These are phyloP conservation scores for Amaranthus palmeri DNA, from an alignment of 148 eudicot species.

Conservation along the genomic window DNA sequence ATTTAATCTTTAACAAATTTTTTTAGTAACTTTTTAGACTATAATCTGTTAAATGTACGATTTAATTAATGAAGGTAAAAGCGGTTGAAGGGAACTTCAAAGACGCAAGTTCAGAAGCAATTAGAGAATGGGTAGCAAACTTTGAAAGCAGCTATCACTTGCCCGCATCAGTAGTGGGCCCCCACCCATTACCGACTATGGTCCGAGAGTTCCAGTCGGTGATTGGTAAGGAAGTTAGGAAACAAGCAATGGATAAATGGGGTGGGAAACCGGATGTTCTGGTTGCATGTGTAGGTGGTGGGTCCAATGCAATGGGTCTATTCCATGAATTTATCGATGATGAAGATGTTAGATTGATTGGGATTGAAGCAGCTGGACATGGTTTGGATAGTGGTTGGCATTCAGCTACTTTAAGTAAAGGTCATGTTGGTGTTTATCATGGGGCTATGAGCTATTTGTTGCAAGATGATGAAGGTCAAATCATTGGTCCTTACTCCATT, in stretches of 20 bases:
- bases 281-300: constrained; percentile 84
- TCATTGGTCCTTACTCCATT: constrained; percentile 58
- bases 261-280: constrained; percentile 74
- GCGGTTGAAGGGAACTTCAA: constrained; percentile 47
- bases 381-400: constrained; percentile 62
- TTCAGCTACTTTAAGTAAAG: constrained; percentile 58
- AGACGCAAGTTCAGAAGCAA: constrained; percentile 61
- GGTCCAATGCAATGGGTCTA: constrained; percentile 80
- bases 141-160: constrained; percentile 37
- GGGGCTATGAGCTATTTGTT: constrained; percentile 73
- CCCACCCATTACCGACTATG: constrained; percentile 86
- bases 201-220: constrained; percentile 79
- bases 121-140: constrained; percentile 34
- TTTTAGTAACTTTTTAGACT: too few relatives aligned
- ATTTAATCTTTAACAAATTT: too few relatives aligned
- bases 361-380: constrained; percentile 65
- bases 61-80: constrained; percentile 21
- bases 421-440: constrained; percentile 66
- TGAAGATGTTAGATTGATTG: constrained; percentile 54
- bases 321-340: constrained; percentile 71
- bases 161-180: constrained; percentile 39
- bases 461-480: constrained; percentile 79
- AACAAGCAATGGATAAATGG: constrained; percentile 73
- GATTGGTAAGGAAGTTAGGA: constrained; percentile 81
- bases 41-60: not conserved